Evolutionary conservation across 129 eudicot species (phyloP).

Genomic region (Saussurea involucrata): DNA sequence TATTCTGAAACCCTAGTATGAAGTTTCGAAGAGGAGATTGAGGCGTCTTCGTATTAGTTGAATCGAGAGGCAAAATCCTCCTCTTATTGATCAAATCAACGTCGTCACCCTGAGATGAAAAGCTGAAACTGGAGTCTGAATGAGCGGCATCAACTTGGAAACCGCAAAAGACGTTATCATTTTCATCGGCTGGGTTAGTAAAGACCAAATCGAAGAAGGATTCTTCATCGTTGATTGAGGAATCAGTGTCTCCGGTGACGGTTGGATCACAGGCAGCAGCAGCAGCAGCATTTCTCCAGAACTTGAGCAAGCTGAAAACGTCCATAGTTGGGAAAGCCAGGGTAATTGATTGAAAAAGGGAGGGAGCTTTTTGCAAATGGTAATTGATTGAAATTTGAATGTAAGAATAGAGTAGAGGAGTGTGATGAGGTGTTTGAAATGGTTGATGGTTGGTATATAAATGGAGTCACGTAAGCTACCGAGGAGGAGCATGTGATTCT

Average conservation of each 20-base stretch:
- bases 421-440: constrained; percentile 1
- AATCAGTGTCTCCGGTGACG: constrained; percentile 9
- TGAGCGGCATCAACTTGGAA: background rate
- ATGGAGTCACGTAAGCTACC: constrained; percentile 11
- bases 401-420: background rate
- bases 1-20: constrained; percentile 42
- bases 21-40: constrained; percentile 50
- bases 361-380: constrained; percentile 7
- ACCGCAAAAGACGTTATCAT: background rate
- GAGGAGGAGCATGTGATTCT: constrained; percentile 20
- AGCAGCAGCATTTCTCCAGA: constrained; percentile 53
- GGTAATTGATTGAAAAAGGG: constrained; percentile 7
- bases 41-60: constrained; percentile 32
- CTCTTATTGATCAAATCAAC: constrained; percentile 15
- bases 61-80: constrained; percentile 1
- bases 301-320: constrained; percentile 54
- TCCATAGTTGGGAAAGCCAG: constrained; percentile 59
- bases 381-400: too few relatives aligned
- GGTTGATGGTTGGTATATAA: constrained; percentile 15
- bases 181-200: constrained; percentile 13
- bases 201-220: constrained; percentile 78
- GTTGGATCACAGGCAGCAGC: constrained; percentile 13
- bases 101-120: constrained; percentile 32
- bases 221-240: constrained; percentile 50
- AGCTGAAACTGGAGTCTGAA: constrained; percentile 15